Evolutionary conservation across 768 basidiomycete genomes (phyloP).

Genomic region (Tricholoma sp.): DNA sequence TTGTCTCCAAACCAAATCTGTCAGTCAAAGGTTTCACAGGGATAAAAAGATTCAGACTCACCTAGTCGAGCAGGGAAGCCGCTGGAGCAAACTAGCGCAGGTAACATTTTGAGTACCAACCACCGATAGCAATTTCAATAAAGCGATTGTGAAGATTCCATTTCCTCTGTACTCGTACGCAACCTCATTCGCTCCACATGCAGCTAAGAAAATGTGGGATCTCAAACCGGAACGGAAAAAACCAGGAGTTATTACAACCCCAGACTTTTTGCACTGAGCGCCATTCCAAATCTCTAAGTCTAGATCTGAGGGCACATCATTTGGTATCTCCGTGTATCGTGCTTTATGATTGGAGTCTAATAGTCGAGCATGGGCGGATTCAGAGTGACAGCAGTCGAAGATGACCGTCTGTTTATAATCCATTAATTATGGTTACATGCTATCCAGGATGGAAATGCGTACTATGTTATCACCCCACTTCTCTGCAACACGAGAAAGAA

Average conservation of each 20-base stretch:
- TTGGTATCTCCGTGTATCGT: neutral
- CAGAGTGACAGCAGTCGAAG: neutral
- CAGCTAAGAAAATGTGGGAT: neutral
- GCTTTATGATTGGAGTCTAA: neutral
- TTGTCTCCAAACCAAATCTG: neutral
- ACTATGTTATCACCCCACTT: too few species aligned
- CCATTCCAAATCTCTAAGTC: neutral
- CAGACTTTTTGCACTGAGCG: neutral
- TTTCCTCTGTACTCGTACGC: neutral
- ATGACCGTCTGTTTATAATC: neutral
- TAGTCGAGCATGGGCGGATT: neutral
- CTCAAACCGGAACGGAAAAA: too few species aligned
- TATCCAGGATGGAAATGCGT: too few species aligned
- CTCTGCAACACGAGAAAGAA: too few species aligned
- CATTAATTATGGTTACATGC: too few species aligned
- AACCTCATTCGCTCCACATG: neutral
- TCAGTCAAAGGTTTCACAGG: too few species aligned
- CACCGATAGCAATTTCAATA: neutral
- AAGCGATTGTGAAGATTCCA: neutral
- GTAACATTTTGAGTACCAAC: neutral
- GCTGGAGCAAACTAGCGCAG: neutral
- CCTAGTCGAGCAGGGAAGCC: neutral
- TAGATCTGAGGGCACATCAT: neutral
- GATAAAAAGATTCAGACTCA: neutral
- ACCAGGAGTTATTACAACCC: neutral